These are phyloP conservation scores for Pseudozyma pruni DNA, from an alignment of 1,284 basidiomycete species.

Conservation along the genomic window DNA sequence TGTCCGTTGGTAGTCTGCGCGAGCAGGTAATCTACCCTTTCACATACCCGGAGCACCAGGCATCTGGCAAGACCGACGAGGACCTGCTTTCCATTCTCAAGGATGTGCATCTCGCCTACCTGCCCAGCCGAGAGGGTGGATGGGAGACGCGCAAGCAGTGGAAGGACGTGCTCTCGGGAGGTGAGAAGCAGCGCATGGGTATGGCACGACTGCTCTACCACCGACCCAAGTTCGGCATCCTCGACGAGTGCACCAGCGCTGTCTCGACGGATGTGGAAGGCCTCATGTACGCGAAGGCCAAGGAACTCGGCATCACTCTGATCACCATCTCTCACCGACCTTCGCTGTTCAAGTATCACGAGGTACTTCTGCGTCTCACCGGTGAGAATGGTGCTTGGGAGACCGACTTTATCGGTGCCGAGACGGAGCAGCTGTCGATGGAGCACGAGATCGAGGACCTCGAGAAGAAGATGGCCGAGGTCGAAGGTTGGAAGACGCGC, in stretches of 20 bases:
- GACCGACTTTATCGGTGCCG: slow-evolving; percentile 77
- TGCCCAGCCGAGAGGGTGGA: slow-evolving; percentile 85
- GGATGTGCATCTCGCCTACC: slow-evolving; percentile 83
- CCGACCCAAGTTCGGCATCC: slow-evolving; percentile 73
- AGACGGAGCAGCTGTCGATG: slow-evolving; percentile 78
- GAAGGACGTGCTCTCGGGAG: slow-evolving; percentile 79
- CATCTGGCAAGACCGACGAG: slow-evolving; percentile 73
- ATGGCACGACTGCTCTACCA: slow-evolving; percentile 81
- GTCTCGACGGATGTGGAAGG: slow-evolving; percentile 97
- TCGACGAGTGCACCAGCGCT: slow-evolving; percentile 89
- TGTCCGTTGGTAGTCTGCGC: slow-evolving; percentile 84
- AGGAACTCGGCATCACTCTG: slow-evolving; percentile 89
- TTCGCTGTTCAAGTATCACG: slow-evolving; percentile 75
- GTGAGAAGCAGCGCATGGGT: slow-evolving; percentile 83
- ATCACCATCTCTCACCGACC: slow-evolving; percentile 80
- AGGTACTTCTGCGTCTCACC: slow-evolving; percentile 78
- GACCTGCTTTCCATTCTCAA: slow-evolving; percentile 80
- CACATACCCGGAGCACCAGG: slow-evolving; percentile 63
- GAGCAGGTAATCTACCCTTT: slow-evolving; percentile 77
- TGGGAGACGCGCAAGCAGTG: slow-evolving; percentile 86
- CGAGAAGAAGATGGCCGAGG: slow-evolving; percentile 67
- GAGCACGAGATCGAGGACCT: slow-evolving; percentile 69
- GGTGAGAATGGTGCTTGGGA: slow-evolving; percentile 78
- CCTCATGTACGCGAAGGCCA: slow-evolving; percentile 92
- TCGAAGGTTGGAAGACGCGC: slow-evolving; percentile 68